Percentiles rank a stretch among this genome's conserved stretches.
phyloP scores from a whole-genome alignment of 352 stramenopile genomes.

The Thraustotheca clavata region DNA sequence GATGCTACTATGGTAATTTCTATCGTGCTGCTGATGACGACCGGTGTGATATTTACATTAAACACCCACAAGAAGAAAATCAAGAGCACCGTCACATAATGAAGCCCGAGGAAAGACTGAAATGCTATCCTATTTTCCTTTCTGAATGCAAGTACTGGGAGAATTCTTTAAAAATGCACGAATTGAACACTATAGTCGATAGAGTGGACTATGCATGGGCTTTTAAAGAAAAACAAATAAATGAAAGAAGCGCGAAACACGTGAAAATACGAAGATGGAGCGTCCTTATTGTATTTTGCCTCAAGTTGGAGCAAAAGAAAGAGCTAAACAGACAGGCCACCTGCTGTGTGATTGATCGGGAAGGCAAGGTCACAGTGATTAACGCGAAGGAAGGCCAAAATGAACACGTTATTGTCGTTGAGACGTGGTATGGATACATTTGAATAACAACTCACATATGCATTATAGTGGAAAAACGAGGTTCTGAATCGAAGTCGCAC shows the following conservation, averaged over 20 bases:
- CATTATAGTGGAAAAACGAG: too few species aligned
- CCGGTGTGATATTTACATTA: neutral
- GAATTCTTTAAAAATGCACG: neutral
- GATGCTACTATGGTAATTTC: constrained; percentile 1
- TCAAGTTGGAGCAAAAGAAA: neutral
- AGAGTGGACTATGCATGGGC: neutral
- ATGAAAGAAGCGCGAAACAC: too few species aligned
- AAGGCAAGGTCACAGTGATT: neutral
- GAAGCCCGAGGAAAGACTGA: too few species aligned
- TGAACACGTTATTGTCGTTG: neutral
- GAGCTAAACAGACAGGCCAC: neutral
- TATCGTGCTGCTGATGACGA: neutral
- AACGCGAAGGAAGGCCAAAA: neutral
- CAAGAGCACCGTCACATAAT: too few species aligned
- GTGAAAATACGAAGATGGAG: too few species aligned
- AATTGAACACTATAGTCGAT: neutral
- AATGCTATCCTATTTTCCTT: neutral
- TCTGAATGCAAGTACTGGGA: neutral
- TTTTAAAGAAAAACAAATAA: too few species aligned
- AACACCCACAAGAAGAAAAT: neutral
- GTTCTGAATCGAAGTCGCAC: too few species aligned
- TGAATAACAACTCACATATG: too few species aligned
- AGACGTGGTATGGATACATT: neutral
- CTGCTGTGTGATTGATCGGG: neutral
- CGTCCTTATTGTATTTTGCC: neutral